A percentile compares a stretch with the other conserved stretches of the same genome.
Evolutionary conservation across 192 early-diverging fungal genomes (phyloP).

Genomic region (Umbelopsis vinacea): DNA sequence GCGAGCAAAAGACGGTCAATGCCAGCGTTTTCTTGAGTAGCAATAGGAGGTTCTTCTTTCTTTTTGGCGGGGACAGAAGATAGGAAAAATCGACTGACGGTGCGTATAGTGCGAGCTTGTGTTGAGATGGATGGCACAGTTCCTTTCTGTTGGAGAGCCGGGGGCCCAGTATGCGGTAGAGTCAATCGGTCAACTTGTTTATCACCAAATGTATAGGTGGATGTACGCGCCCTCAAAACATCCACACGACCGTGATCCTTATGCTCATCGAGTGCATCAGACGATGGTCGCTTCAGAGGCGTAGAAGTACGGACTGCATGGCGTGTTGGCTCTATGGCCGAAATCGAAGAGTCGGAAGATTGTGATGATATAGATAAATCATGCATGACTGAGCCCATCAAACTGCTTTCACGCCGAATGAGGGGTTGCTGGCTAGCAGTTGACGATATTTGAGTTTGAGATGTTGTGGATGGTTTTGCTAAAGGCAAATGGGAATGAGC

Average conservation of each 20-base stretch:
- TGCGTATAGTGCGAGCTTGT: conserved; percentile 2
- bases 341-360: not conserved
- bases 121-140: not conserved
- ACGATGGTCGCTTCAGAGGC: not conserved
- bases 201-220: not conserved
- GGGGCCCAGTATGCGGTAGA: not conserved
- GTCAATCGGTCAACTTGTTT: not conserved
- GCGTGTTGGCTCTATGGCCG: not conserved
- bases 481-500: not conserved
- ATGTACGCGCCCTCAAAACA: not conserved
- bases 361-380: conserved; percentile 3
- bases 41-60: not conserved
- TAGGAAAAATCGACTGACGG: conserved; percentile 12
- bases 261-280: not conserved
- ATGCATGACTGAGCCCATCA: conserved; percentile 13
- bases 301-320: not conserved
- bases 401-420: conserved; percentile 3
- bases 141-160: not conserved
- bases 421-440: not conserved
- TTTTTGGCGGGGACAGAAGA: not conserved
- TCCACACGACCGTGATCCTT: not conserved
- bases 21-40: not conserved
- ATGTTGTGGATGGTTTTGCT: not conserved
- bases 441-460: not conserved
- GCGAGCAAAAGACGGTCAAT: not conserved